Evolutionary conservation across 2,329 filamentous ascomycete genomes (phyloP).

Genomic region (Diplodia intermedia): DNA sequence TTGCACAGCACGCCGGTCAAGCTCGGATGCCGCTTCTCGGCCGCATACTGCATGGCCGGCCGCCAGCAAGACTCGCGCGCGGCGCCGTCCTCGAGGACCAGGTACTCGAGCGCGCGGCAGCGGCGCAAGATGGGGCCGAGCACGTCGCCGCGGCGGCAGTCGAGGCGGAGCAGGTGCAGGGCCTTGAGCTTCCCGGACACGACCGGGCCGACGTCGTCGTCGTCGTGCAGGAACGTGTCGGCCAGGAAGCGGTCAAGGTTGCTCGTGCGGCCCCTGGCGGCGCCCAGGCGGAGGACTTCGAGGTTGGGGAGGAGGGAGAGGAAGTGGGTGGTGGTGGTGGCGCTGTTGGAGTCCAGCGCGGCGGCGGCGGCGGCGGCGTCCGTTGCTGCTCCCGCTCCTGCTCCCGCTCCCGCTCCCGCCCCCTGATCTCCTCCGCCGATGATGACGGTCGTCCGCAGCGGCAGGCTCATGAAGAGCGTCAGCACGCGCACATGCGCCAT

Average conservation of each 20-base stretch:
- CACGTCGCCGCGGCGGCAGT: background rate
- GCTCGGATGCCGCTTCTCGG: background rate
- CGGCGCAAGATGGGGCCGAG: background rate
- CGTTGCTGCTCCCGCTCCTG: background rate
- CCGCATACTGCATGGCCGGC: background rate
- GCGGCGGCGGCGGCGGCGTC: background rate
- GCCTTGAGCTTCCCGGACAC: background rate
- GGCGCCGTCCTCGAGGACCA: slow-evolving; percentile 10
- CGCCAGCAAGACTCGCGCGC: background rate
- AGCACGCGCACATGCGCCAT: background rate
- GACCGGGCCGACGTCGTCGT: background rate
- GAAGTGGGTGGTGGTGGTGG: background rate
- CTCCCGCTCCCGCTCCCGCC: background rate
- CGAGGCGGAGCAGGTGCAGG: slow-evolving; percentile 9
- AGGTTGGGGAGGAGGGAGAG: slow-evolving; percentile 6
- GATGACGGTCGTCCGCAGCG: background rate
- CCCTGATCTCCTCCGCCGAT: background rate
- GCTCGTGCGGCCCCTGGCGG: background rate
- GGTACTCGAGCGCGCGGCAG: slow-evolving; percentile 7
- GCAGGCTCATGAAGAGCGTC: slow-evolving; percentile 2
- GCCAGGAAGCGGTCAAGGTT: slow-evolving; percentile 8
- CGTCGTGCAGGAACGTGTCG: background rate
- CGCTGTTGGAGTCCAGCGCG: background rate
- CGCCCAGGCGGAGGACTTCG: slow-evolving; percentile 4
- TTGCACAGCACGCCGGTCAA: slow-evolving; percentile 5